phyloP scores from a whole-genome alignment of 2,329 filamentous ascomycete genomes.

The Dothistroma septosporum region DNA sequence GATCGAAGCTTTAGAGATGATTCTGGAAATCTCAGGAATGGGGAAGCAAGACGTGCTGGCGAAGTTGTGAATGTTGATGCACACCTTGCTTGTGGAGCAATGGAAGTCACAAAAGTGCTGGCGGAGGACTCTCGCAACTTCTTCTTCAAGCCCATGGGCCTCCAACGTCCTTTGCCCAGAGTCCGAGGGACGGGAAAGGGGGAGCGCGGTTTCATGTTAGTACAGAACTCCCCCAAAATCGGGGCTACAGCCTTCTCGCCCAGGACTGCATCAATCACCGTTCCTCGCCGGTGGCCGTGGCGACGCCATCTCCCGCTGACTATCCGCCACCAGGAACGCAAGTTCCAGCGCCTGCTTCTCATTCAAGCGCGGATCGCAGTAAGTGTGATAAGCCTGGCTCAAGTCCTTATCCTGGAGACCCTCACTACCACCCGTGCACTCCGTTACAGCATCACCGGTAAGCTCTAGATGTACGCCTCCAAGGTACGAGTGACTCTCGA shows the following conservation, averaged over 20 bases:
- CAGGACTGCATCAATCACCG: neutral
- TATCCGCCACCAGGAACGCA: conserved; percentile 83
- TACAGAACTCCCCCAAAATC: too few relatives aligned
- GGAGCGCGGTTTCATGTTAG: neutral
- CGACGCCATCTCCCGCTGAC: conserved; percentile 25
- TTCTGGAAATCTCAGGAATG: conserved; percentile 20
- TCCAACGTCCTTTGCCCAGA: too few relatives aligned
- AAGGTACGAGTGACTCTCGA: conserved; percentile 75
- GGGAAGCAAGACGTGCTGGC: neutral
- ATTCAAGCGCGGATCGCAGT: conserved; percentile 91
- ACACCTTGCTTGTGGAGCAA: neutral
- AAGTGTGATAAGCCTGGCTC: conserved; percentile 87
- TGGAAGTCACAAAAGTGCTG: neutral
- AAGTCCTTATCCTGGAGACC: conserved; percentile 83
- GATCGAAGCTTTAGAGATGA: conserved; percentile 38
- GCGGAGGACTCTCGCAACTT: neutral
- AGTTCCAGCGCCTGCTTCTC: conserved; percentile 97
- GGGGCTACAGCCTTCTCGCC: neutral
- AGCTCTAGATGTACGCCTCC: conserved; percentile 94
- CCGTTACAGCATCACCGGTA: conserved; percentile 92
- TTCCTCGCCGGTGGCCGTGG: neutral
- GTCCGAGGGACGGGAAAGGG: too few relatives aligned
- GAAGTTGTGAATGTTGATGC: neutral
- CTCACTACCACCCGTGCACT: conserved; percentile 88
- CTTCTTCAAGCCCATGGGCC: too few relatives aligned